A percentile compares a stretch with the other conserved stretches of the same genome.
Conservation (phyloP, 2,329 filamentous ascomycete species). For the Penicillium sp. region DNA sequence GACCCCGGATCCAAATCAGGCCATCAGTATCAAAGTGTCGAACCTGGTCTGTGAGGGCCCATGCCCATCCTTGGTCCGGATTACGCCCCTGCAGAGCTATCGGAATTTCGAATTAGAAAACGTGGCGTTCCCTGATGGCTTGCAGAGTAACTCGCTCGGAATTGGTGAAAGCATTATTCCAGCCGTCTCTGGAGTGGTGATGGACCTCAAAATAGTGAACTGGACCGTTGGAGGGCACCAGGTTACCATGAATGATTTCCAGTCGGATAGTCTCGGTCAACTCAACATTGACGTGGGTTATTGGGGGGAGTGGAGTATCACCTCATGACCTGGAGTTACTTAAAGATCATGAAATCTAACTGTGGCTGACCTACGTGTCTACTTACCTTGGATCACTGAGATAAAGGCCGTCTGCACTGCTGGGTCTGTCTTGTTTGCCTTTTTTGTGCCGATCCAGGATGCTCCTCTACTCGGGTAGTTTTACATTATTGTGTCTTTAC, state of each 20-base stretch:
- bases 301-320: not conserved
- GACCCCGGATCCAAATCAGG: not conserved
- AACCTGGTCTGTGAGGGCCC: not conserved
- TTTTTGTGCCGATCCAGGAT: no score
- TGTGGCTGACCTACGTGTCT: no score
- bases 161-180: not conserved
- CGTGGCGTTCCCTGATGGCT: not conserved
- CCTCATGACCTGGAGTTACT: not conserved
- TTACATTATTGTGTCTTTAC: no score
- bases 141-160: not conserved
- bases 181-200: not conserved
- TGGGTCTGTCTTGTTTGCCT: no score
- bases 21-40: not conserved
- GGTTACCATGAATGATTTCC: not conserved
- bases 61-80: not conserved
- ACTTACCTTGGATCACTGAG: no score
- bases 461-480: no score
- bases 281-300: not conserved
- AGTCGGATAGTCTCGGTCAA: not conserved
- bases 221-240: not conserved
- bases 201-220: not conserved
- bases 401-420: no score
- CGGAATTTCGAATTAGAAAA: not conserved
- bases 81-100: not conserved
- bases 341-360: not conserved